Conservation (phyloP, 176 grass and related monocot genomes). For the Triticum timopheevii region DNA sequence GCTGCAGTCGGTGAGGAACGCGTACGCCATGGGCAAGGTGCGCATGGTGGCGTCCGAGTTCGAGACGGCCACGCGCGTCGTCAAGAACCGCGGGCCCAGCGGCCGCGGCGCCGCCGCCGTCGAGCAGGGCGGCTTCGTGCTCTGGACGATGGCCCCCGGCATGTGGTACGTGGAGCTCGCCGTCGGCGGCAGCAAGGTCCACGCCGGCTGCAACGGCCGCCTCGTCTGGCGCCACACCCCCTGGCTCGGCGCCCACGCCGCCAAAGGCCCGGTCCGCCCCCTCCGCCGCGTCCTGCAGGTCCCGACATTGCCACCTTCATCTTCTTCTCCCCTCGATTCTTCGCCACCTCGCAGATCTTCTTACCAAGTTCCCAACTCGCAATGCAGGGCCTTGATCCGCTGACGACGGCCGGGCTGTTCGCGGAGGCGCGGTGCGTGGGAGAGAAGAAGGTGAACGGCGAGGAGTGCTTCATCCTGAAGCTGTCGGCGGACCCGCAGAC, state of each 20-base stretch:
- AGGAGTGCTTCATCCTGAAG: slow-evolving; percentile 99
- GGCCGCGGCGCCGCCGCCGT: slow-evolving; percentile 45
- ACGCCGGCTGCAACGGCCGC: slow-evolving; percentile 80
- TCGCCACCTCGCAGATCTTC: background rate
- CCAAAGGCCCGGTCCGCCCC: slow-evolving; percentile 77
- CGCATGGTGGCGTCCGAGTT: slow-evolving; percentile 88
- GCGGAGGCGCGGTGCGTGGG: slow-evolving; percentile 82
- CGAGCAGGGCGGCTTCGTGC: slow-evolving; percentile 86
- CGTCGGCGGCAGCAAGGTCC: slow-evolving; percentile 86
- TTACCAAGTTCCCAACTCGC: background rate
- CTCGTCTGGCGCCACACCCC: slow-evolving; percentile 96
- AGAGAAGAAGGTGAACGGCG: slow-evolving; percentile 88
- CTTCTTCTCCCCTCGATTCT: background rate
- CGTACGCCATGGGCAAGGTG: slow-evolving; percentile 90
- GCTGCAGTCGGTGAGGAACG: slow-evolving; percentile 72
- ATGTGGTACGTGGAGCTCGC: slow-evolving; percentile 99
- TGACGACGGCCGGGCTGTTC: slow-evolving; percentile 73
- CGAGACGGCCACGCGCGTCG: slow-evolving; percentile 63
- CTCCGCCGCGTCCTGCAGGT: slow-evolving; percentile 95
- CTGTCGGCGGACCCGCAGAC: slow-evolving; percentile 61
- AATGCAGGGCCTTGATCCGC: slow-evolving; percentile 83
- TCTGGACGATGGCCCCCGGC: slow-evolving; percentile 87
- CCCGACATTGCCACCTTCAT: background rate
- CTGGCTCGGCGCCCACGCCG: slow-evolving; percentile 92
- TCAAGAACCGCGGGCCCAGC: slow-evolving; percentile 61